A percentile compares a stretch with the other conserved stretches of the same genome.
phyloP scores from a whole-genome alignment of 1,284 basidiomycete species.

The Entoloma clypeatum region DNA sequence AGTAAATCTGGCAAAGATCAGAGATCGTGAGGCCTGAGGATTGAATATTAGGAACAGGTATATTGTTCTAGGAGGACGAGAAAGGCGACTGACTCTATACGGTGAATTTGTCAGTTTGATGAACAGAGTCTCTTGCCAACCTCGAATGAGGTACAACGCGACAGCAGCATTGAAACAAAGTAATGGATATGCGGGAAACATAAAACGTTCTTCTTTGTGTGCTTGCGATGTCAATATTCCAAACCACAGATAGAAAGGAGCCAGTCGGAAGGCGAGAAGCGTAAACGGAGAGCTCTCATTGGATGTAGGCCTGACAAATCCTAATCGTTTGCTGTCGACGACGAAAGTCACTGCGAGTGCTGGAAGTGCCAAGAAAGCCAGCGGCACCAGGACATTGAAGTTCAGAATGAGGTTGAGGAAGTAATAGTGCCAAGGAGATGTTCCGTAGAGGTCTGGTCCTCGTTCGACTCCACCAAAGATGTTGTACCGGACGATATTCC shows the following conservation, averaged over 20 bases:
- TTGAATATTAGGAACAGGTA: slow-evolving; percentile 16
- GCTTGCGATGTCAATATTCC: slow-evolving; percentile 76
- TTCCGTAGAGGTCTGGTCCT: slow-evolving; percentile 93
- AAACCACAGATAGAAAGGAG: slow-evolving; percentile 90
- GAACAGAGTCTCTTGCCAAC: slow-evolving; percentile 81
- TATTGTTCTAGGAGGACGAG: slow-evolving; percentile 6
- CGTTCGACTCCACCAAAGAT: slow-evolving; percentile 76
- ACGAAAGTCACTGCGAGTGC: slow-evolving; percentile 73
- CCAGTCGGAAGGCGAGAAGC: slow-evolving; percentile 70
- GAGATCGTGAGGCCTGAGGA: slow-evolving; percentile 79
- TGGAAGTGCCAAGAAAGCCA: slow-evolving; percentile 81
- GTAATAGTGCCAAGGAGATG: slow-evolving; percentile 85
- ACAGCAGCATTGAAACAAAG: slow-evolving; percentile 94
- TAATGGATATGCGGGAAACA: slow-evolving; percentile 92
- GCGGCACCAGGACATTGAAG: slow-evolving; percentile 84
- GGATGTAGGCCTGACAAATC: slow-evolving; percentile 48
- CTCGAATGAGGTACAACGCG: slow-evolving; percentile 75
- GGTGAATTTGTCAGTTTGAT: slow-evolving; percentile 76
- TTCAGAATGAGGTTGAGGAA: slow-evolving; percentile 85
- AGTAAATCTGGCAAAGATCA: slow-evolving; percentile 76
- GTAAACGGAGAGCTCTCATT: slow-evolving; percentile 76
- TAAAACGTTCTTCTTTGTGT: slow-evolving; percentile 98
- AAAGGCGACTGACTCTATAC: slow-evolving; percentile 60
- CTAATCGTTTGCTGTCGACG: slow-evolving; percentile 78
- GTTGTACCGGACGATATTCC: slow-evolving; percentile 96